These are phyloP conservation scores for Starmerella scarabaei DNA, from an alignment of 805 yeast species.

Conservation along the genomic window DNA sequence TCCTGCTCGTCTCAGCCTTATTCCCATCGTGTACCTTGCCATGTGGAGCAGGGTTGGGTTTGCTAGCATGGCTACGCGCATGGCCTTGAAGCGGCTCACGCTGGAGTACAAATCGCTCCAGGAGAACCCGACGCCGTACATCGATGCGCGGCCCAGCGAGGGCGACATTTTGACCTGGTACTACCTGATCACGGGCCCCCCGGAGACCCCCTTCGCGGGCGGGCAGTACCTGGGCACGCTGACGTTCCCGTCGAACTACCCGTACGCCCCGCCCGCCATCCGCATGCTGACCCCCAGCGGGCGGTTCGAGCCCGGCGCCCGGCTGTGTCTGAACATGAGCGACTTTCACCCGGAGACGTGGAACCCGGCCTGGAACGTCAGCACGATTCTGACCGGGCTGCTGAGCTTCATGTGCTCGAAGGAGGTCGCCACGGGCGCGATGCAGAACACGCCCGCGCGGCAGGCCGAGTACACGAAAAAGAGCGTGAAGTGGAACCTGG, in stretches of 20 bases:
- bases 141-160: slow-evolving; percentile 77
- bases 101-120: slow-evolving; percentile 38
- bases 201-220: slow-evolving; percentile 68
- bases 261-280: slow-evolving; percentile 85
- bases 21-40: too few species aligned
- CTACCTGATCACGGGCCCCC: slow-evolving; percentile 83
- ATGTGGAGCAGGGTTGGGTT: too few species aligned
- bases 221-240: slow-evolving; percentile 34
- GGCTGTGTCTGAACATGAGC: slow-evolving; percentile 74
- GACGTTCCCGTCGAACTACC: slow-evolving; percentile 77
- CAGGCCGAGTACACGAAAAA: slow-evolving; percentile 43
- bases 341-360: slow-evolving; percentile 84
- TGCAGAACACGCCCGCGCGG: slow-evolving; percentile 44
- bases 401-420: slow-evolving; percentile 79
- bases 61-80: slow-evolving; percentile 20
- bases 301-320: slow-evolving; percentile 60
- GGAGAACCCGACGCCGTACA: slow-evolving; percentile 73
- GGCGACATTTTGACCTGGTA: slow-evolving; percentile 87
- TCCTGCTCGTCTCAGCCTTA: too few species aligned
- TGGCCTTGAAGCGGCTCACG: slow-evolving; percentile 21
- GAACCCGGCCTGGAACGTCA: slow-evolving; percentile 90
- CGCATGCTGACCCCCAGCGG: slow-evolving; percentile 86
- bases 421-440: slow-evolving; percentile 69
- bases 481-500: slow-evolving; percentile 47
- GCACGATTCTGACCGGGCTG: slow-evolving; percentile 72